These are phyloP conservation scores for Filobasidium floriforme DNA, from an alignment of 768 basidiomycete species.

Conservation along the genomic window DNA sequence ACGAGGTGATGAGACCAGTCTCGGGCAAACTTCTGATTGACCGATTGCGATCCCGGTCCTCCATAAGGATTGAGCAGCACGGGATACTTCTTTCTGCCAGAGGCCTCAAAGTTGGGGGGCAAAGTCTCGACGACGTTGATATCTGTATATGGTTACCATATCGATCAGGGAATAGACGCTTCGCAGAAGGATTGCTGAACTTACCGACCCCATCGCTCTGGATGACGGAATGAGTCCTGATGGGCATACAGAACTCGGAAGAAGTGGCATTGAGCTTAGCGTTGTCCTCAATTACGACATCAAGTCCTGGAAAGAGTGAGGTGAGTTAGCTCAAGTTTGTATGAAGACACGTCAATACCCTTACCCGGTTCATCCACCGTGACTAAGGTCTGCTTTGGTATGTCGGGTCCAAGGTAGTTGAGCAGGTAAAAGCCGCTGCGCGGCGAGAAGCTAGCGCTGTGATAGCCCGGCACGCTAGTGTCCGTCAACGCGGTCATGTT, in stretches of 20 bases:
- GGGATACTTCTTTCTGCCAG: constrained; percentile 91
- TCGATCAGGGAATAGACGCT: not conserved
- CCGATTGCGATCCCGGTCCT: constrained; percentile 76
- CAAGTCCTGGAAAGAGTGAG: constrained; percentile 46
- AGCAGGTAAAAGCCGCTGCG: constrained; percentile 75
- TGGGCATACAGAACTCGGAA: constrained; percentile 62
- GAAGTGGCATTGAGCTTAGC: constrained; percentile 58
- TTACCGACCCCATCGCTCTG: constrained; percentile 72
- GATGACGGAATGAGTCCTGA: constrained; percentile 63
- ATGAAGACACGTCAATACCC: constrained; percentile 22
- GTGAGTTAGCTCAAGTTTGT: not conserved
- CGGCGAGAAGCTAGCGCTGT: constrained; percentile 71
- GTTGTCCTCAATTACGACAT: constrained; percentile 66
- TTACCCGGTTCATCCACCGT: constrained; percentile 52
- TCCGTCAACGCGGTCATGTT: constrained; percentile 41
- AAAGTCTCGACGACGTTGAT: constrained; percentile 84
- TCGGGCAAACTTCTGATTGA: constrained; percentile 58
- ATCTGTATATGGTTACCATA: constrained; percentile 49
- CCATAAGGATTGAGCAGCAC: constrained; percentile 79
- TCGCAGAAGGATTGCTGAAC: constrained; percentile 26
- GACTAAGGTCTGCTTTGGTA: constrained; percentile 80
- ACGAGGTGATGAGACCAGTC: constrained; percentile 86
- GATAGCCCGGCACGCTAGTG: constrained; percentile 51
- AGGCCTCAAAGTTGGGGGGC: constrained; percentile 85
- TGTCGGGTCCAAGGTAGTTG: constrained; percentile 67